Evolutionary conservation across 257 asterid genomes (phyloP), one percentile per base, ranked within the genome.

Genomic region (Scutellaria minor): DNA sequence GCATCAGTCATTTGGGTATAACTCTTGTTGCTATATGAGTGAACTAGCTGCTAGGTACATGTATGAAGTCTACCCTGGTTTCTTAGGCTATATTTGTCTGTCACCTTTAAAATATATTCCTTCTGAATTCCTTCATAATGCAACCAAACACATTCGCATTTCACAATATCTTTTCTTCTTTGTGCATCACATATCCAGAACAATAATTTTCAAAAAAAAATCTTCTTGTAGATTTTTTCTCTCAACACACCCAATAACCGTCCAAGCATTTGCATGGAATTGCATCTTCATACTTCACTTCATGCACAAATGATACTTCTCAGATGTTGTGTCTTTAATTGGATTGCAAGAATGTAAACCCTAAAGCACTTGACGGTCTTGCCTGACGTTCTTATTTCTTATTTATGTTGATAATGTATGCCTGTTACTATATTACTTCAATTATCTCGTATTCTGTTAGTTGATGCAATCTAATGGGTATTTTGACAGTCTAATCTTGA

Each of bases 401-500:
- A 14, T 15, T 27, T 35, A 46, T 41, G 13, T 68, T 60, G 60
- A 56, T 68, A 42, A 22, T 18, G 13, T n/a, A 15, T 61, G 44
- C 12, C 22, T 48, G 44, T 12, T 55, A 39, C 14, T n/a, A 9
- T 9, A 24, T 31, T 9, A 20, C 20, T 50, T 52, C 5, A 14
- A 45, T 31, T 31, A 31, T 31, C 4, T 31, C 1, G 37, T 31
- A 31, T 31, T 31, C 20, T 10, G 7, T 60, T 58, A 3, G 14
- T 44, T 7, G 5, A 55, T 74, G 54, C 51, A 51, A 31, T 51
- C 64, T 65, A 61, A 47, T 18, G 51, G 27, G 56, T 47, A 18
- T 22, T 20, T 44, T 64, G 66, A 77, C 9, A 7, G 50, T 41
- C 66, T 46, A 58, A 31, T 65, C 42, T n/a, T 68, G 44, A 53